Evolutionary conservation across 2,329 filamentous ascomycete genomes (phyloP).

Genomic region (Beauveria medogensis): DNA sequence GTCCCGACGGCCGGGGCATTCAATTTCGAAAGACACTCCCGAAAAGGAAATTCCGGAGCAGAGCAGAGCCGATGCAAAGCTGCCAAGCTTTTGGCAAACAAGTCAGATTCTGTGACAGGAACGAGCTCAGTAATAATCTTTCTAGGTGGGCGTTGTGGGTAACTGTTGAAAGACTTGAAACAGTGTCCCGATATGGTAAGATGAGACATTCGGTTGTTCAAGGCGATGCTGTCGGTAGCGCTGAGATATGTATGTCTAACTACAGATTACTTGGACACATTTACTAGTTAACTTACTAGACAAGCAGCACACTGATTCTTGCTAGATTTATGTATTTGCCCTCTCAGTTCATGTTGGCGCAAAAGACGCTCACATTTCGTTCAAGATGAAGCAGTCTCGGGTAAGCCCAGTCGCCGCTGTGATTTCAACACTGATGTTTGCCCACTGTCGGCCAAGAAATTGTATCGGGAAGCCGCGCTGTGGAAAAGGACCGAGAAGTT

Average conservation of each 20-base stretch:
- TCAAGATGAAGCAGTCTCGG: too few relatives aligned
- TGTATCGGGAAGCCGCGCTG: too few relatives aligned
- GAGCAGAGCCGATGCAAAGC: not conserved
- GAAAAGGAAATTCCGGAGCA: not conserved
- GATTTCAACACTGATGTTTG: too few relatives aligned
- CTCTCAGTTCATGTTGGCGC: too few relatives aligned
- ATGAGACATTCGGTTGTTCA: too few relatives aligned
- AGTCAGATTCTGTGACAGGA: not conserved
- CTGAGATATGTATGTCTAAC: not conserved
- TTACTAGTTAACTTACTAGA: too few relatives aligned
- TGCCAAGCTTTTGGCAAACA: not conserved
- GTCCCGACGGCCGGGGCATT: not conserved
- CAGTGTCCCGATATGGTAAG: not conserved
- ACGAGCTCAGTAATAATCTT: not conserved
- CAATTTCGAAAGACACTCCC: slow-evolving; percentile 1
- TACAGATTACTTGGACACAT: too few relatives aligned
- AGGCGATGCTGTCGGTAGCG: not conserved
- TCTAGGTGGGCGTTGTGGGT: not conserved
- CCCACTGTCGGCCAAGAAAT: not conserved
- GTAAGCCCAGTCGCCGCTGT: too few relatives aligned
- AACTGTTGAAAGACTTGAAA: not conserved
- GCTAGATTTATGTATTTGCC: too few relatives aligned
- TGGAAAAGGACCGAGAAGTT: too few relatives aligned
- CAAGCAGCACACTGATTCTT: too few relatives aligned
- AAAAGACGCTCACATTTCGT: too few relatives aligned